Conservation (phyloP, 2,329 filamentous ascomycete species). For the Coniochaeta ligniaria region DNA sequence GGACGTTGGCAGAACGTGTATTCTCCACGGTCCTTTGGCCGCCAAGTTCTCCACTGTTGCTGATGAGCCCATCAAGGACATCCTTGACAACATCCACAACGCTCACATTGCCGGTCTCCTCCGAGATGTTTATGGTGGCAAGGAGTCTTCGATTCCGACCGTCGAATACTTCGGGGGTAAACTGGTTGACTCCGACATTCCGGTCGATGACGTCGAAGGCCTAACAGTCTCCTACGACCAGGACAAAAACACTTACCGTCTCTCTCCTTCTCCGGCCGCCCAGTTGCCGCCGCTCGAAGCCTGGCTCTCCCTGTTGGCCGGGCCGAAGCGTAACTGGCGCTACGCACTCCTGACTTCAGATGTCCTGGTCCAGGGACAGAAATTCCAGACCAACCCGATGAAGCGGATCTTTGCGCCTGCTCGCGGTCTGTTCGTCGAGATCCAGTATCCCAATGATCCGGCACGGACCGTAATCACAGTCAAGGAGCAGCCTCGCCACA, state of each 20-base stretch:
- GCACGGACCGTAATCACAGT: conserved; percentile 79
- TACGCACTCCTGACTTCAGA: conserved; percentile 92
- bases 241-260: conserved; percentile 74
- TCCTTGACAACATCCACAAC: conserved; percentile 84
- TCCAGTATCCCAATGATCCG: conserved; percentile 73
- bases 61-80: conserved; percentile 92
- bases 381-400: conserved; percentile 96
- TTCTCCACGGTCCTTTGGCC: conserved; percentile 89
- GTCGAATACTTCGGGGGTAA: conserved; percentile 96
- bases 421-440: conserved; percentile 83
- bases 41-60: conserved; percentile 83
- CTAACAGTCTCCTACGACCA: conserved; percentile 75
- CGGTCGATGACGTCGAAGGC: conserved; percentile 76
- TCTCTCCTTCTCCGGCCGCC: conserved; percentile 68
- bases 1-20: conserved; percentile 93
- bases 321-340: conserved; percentile 81
- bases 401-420: conserved; percentile 83
- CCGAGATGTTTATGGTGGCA: conserved; percentile 69
- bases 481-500: conserved; percentile 78
- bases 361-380: conserved; percentile 88
- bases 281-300: conserved; percentile 71
- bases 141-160: conserved; percentile 68
- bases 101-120: conserved; percentile 77
- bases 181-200: conserved; percentile 62
- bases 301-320: conserved; percentile 85